phyloP scores from a whole-genome alignment of 192 early-diverging fungal genomes.

The Endogone sp. region DNA sequence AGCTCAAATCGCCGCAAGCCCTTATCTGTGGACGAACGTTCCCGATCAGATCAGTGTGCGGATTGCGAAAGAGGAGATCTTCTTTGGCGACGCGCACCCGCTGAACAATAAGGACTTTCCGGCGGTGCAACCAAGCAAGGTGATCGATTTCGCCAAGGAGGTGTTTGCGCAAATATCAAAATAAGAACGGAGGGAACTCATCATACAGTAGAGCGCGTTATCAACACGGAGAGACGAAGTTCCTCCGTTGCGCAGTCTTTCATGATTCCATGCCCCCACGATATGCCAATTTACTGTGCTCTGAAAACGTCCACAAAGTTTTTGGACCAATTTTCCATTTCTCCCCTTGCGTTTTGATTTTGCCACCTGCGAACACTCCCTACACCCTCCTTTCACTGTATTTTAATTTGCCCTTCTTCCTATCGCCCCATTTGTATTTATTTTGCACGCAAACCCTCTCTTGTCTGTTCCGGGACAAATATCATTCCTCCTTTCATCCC shows the following conservation, averaged over 20 bases:
- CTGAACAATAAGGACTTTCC: not conserved
- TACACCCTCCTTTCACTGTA: not conserved
- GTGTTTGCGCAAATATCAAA: not conserved
- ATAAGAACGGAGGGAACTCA: not conserved
- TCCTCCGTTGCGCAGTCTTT: not conserved
- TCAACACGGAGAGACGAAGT: not conserved
- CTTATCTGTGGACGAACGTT: not conserved
- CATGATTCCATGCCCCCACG: not conserved
- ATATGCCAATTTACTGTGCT: not conserved
- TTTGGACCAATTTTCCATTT: too few species aligned
- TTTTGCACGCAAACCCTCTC: not conserved
- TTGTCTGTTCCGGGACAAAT: not conserved
- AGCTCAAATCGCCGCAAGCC: not conserved
- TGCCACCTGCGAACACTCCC: not conserved
- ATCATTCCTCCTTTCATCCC: not conserved
- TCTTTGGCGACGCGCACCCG: not conserved
- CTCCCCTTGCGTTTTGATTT: not conserved
- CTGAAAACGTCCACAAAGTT: not conserved
- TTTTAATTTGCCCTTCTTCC: not conserved
- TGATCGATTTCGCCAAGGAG: not conserved
- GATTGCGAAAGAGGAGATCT: not conserved
- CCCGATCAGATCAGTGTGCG: not conserved
- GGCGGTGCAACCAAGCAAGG: not conserved
- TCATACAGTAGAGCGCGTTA: too few species aligned
- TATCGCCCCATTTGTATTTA: not conserved